Evolutionary conservation across 208 protist species (phyloP), one percentile per base, ranked within the genome.

Genomic region (Leishmania tropica): DNA sequence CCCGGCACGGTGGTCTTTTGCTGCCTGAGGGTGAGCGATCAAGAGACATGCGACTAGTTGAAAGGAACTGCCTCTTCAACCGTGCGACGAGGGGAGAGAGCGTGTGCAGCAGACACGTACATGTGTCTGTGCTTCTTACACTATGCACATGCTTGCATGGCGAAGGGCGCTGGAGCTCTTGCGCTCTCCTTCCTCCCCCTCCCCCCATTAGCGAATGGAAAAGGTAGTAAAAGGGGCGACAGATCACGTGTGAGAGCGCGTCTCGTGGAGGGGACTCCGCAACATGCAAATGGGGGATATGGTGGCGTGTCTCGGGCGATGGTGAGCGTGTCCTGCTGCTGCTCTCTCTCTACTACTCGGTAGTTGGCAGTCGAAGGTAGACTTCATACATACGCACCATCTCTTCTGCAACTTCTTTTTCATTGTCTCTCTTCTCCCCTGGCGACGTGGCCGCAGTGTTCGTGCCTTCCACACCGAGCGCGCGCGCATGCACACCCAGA

Each of bases 1-100:
- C 74, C 73, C 89, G 7, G 87, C 87, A 35, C 81, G 79, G 71
- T 95, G 92, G 92, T 95, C 92, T 37, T 91, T 95, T 85, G 75
- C 81, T 37, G 73, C 76, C 4, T 88, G 79, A 75, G 0, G 58
- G 81, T 53, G 75, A 60, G 37, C 42, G 6, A 11, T 48, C 17
- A n/a, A 40, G 67, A 31, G 15, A 15, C 40, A 51, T 28, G 17
- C 40, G 67, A 48, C 24, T n/a, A 28, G 21, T 40, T 13, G 21
- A 47, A 45, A 48, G 5, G 21, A 40, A 48, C 37, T 51, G 67
- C 67, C 15, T 17, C 67, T 48, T n/a, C 17, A 72, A n/a, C 4
- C 5, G 67, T 47, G 35, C 2, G n/a, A 45, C 8, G n/a, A 24
- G 21, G 42, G 21, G 21, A 45, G 42, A 51, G 19, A 31, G 67